A percentile compares a stretch with the other conserved stretches of the same genome.
Evolutionary conservation across 305 asterid genomes (phyloP).

Genomic region (Solanum hybrid): DNA sequence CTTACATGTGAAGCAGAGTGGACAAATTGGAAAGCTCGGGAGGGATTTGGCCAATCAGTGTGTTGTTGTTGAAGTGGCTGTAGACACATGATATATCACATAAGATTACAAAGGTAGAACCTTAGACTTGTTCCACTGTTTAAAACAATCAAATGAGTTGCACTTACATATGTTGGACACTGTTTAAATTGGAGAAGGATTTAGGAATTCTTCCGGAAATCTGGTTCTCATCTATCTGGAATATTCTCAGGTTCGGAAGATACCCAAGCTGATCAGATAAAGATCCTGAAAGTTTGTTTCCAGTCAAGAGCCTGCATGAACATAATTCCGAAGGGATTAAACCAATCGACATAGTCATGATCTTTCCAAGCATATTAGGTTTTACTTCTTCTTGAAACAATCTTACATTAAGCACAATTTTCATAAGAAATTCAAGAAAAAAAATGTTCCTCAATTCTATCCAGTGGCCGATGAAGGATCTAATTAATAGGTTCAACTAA

Average conservation of each 20-base stretch:
- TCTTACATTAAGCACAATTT: background rate
- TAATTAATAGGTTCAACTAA: background rate
- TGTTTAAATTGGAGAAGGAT: constrained; percentile 27
- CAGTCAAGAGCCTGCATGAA: constrained; percentile 37
- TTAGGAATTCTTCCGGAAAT: constrained; percentile 35
- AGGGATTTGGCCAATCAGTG: constrained; percentile 43
- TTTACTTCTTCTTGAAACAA: background rate
- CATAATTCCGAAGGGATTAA: background rate
- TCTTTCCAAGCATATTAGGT: constrained; percentile 2
- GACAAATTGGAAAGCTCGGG: constrained; percentile 26
- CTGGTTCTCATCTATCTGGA: constrained; percentile 40
- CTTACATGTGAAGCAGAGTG: constrained; percentile 35
- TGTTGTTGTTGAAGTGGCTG: constrained; percentile 49
- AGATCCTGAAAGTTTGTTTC: constrained; percentile 37
- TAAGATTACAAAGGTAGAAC: background rate
- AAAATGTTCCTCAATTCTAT: background rate
- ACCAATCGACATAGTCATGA: background rate
- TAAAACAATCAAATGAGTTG: background rate
- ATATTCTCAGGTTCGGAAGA: constrained; percentile 24
- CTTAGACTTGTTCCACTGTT: background rate
- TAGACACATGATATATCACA: constrained; percentile 8
- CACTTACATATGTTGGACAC: constrained; percentile 31
- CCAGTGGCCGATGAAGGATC: background rate
- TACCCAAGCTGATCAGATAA: constrained; percentile 35
- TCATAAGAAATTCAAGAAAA: background rate